Conservation (phyloP, 2,329 filamentous ascomycete species). For the Sporothrix mexicana region DNA sequence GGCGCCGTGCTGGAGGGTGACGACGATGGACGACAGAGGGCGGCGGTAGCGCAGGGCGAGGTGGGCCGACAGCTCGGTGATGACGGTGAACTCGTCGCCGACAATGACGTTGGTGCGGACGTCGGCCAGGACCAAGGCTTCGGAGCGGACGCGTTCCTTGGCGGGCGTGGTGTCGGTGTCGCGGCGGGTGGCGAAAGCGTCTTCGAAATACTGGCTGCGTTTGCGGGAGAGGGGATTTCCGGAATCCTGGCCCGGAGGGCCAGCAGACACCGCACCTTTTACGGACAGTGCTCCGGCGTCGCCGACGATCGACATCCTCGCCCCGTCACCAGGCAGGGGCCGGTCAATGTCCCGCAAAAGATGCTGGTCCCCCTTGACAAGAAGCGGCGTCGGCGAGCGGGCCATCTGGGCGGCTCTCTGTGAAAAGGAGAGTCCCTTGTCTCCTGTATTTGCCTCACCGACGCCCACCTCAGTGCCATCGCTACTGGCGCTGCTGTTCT, state of each 20-base stretch:
- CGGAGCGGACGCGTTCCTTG: slow-evolving; percentile 56
- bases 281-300: slow-evolving; percentile 28
- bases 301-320: slow-evolving; percentile 35
- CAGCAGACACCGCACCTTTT: not conserved
- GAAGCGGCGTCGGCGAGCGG: slow-evolving; percentile 38
- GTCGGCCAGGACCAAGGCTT: slow-evolving; percentile 67
- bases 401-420: slow-evolving; percentile 30
- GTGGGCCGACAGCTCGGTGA: slow-evolving; percentile 74
- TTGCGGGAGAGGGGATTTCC: slow-evolving; percentile 36
- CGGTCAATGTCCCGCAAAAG: slow-evolving; percentile 50
- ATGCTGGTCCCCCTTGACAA: slow-evolving; percentile 47
- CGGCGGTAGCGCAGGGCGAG: slow-evolving; percentile 78
- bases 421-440: slow-evolving; percentile 33
- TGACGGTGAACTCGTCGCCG: slow-evolving; percentile 75
- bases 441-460: not conserved
- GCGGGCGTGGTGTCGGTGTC: slow-evolving; percentile 45
- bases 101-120: slow-evolving; percentile 69
- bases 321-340: slow-evolving; percentile 48
- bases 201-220: slow-evolving; percentile 55
- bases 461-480: not conserved
- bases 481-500: slow-evolving; percentile 9
- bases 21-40: slow-evolving; percentile 73
- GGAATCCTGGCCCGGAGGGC: not conserved
- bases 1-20: slow-evolving; percentile 75
- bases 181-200: slow-evolving; percentile 47